Percentiles rank a stretch among this genome's conserved stretches.
phyloP scores from a whole-genome alignment of 2,329 filamentous ascomycete genomes.

The Arthrinium puccinioides region DNA sequence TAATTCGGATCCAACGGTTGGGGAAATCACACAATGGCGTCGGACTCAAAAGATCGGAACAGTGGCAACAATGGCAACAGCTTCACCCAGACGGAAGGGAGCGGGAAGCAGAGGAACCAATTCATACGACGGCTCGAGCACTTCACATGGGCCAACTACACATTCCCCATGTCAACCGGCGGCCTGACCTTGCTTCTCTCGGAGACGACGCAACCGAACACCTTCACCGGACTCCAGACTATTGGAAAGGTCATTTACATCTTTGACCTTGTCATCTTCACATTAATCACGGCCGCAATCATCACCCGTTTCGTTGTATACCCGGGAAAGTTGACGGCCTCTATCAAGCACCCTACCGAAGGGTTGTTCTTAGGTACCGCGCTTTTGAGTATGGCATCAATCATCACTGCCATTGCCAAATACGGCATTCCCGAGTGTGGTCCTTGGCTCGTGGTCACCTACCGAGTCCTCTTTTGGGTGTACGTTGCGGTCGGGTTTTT shows the following conservation, averaged over 20 bases:
- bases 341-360: constrained; percentile 42
- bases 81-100: too few relatives aligned
- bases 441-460: constrained; percentile 29
- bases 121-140: constrained; percentile 21
- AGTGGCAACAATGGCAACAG: too few relatives aligned
- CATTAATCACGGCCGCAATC: constrained; percentile 22
- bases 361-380: constrained; percentile 35
- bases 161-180: constrained; percentile 38
- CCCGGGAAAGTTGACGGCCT: constrained; percentile 33
- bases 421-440: constrained; percentile 28
- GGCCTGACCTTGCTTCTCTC: constrained; percentile 35
- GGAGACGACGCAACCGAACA: constrained; percentile 27
- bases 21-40: too few relatives aligned
- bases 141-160: constrained; percentile 41
- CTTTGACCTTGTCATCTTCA: constrained; percentile 40
- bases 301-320: constrained; percentile 36
- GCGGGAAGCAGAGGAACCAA: too few relatives aligned
- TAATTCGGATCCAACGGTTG: too few relatives aligned
- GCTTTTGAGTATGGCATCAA: constrained; percentile 31
- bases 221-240: constrained; percentile 39
- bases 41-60: too few relatives aligned
- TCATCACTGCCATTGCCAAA: constrained; percentile 32
- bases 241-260: constrained; percentile 45
- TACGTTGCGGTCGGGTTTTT: constrained; percentile 32
- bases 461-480: constrained; percentile 32